phyloP scores from a whole-genome alignment of 2,329 filamentous ascomycete genomes.

The Alternaria arbusti region DNA sequence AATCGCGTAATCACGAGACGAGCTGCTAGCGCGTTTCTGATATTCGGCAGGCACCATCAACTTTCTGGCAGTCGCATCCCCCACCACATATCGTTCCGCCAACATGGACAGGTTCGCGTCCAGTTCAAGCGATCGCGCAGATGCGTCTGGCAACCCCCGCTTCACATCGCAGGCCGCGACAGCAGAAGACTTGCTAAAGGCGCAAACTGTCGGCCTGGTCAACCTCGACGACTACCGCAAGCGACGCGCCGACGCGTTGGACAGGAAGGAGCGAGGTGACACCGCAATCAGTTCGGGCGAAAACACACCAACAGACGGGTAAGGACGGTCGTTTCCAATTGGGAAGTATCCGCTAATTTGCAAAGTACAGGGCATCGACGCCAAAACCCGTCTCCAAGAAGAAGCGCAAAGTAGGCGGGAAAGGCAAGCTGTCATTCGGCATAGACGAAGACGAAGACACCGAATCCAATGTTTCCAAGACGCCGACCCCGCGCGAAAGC shows the following conservation, averaged over 20 bases:
- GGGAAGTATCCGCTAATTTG: slow-evolving; percentile 54
- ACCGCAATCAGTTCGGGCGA: slow-evolving; percentile 65
- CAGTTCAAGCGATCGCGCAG: slow-evolving; percentile 23
- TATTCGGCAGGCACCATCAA: slow-evolving; percentile 10
- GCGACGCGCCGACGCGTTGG: slow-evolving; percentile 89
- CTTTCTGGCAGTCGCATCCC: not conserved
- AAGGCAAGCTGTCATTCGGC: slow-evolving; percentile 72
- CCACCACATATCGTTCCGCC: not conserved
- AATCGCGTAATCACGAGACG: slow-evolving; percentile 33
- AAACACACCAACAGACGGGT: slow-evolving; percentile 66
- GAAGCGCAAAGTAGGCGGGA: slow-evolving; percentile 60
- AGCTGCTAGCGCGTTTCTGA: slow-evolving; percentile 6
- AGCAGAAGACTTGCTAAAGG: slow-evolving; percentile 81
- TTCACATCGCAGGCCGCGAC: slow-evolving; percentile 80
- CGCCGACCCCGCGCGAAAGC: slow-evolving; percentile 49
- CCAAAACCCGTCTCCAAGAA: slow-evolving; percentile 62
- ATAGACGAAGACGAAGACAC: slow-evolving; percentile 71
- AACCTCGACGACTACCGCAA: slow-evolving; percentile 94
- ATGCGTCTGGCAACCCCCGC: slow-evolving; percentile 55
- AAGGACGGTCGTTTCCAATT: slow-evolving; percentile 39
- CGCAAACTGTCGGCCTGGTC: slow-evolving; percentile 88
- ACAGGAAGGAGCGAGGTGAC: slow-evolving; percentile 84
- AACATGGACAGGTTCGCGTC: slow-evolving; percentile 41
- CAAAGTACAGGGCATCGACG: slow-evolving; percentile 63
- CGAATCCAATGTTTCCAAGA: slow-evolving; percentile 50